These are phyloP conservation scores for Forsythia suspensa DNA, from an alignment of 257 asterid species.

Conservation along the genomic window DNA sequence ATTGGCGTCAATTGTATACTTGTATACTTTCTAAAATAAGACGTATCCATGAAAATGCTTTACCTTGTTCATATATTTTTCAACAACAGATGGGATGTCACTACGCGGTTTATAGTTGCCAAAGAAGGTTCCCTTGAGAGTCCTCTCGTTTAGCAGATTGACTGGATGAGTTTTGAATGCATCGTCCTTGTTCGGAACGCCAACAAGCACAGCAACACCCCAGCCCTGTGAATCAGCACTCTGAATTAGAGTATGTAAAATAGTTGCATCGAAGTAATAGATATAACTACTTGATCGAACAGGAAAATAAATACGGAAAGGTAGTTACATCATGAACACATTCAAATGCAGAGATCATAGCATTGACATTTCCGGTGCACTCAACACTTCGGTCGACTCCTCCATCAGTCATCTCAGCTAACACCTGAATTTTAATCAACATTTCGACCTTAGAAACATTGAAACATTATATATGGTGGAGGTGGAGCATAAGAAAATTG, in stretches of 20 bases:
- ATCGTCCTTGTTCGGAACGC: constrained; percentile 65
- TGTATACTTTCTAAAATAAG: too few species aligned
- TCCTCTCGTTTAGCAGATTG: constrained; percentile 66
- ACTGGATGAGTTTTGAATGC: constrained; percentile 63
- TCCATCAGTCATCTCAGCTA: constrained; percentile 68
- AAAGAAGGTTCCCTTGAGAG: constrained; percentile 75
- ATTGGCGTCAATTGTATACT: too few species aligned
- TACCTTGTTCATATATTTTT: constrained; percentile 74
- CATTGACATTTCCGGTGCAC: constrained; percentile 68
- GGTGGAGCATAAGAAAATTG: not conserved
- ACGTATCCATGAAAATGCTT: not conserved
- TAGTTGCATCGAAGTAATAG: too few species aligned
- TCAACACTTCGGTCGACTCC: constrained; percentile 84
- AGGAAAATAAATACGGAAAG: not conserved
- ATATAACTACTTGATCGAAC: too few species aligned
- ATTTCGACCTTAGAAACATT: not conserved
- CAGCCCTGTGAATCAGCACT: constrained; percentile 40
- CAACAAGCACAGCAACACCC: constrained; percentile 87
- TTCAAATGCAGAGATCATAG: constrained; percentile 87
- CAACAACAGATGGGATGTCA: constrained; percentile 64
- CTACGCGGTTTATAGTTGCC: constrained; percentile 73
- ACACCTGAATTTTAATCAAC: constrained; percentile 35
- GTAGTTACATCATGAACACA: constrained; percentile 67
- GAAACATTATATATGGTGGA: not conserved
- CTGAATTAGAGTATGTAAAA: not conserved